phyloP scores from a whole-genome alignment of 2,329 filamentous ascomycete species.

The Aspergillus costaricaensis region DNA sequence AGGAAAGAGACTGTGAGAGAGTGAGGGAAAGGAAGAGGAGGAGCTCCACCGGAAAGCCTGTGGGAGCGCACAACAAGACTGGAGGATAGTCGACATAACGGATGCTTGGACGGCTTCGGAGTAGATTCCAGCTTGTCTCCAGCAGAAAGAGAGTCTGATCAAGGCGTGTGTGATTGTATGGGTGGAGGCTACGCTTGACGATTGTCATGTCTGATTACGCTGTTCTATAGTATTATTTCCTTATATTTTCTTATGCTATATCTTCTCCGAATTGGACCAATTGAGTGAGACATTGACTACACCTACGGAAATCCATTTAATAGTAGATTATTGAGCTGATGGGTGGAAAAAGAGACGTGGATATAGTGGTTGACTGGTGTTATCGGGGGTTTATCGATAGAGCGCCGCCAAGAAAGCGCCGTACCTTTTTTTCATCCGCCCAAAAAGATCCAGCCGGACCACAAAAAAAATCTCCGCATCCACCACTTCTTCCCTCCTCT shows the following conservation, averaged over 20 bases:
- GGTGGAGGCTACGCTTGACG: constrained; percentile 21
- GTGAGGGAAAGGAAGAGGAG: not conserved
- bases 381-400: constrained; percentile 23
- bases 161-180: not conserved
- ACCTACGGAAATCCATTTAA: not conserved
- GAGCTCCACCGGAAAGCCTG: not conserved
- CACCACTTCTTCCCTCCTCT: constrained; percentile 30
- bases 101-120: not conserved
- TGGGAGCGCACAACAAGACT: not conserved
- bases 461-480: constrained; percentile 30
- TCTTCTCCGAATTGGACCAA: not conserved
- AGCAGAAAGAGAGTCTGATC: not conserved
- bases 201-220: constrained; percentile 27
- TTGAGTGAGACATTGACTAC: not conserved
- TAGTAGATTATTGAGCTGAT: not conserved
- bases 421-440: constrained; percentile 36
- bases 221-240: not conserved
- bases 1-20: not conserved
- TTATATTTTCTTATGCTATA: constrained; percentile 2
- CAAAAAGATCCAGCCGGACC: constrained; percentile 26
- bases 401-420: constrained; percentile 22
- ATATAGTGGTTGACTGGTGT: not conserved
- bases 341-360: not conserved
- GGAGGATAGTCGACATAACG: not conserved
- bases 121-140: not conserved